A percentile compares a stretch with the other conserved stretches of the same genome.
phyloP scores from a whole-genome alignment of 75 land plant species.

The Ceratopteris richardii region DNA sequence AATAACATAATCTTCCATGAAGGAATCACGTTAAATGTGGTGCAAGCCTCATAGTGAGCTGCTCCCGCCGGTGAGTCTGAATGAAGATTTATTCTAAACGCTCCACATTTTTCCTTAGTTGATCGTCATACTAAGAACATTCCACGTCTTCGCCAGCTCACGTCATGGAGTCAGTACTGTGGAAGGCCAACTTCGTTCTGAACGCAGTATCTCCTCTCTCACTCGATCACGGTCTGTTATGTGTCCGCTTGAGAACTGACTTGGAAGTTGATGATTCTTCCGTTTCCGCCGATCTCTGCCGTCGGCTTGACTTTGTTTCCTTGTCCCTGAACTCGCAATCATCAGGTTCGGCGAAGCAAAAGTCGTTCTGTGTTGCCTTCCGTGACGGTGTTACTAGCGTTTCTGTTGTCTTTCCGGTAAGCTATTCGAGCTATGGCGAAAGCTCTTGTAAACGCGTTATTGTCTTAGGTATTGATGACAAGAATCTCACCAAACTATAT shows the following conservation, averaged over 20 bases:
- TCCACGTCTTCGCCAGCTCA: too few species aligned
- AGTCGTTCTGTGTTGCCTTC: neutral
- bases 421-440: neutral
- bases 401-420: conserved; percentile 3
- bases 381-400: neutral
- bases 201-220: neutral
- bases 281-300: too few species aligned
- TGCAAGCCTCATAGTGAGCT: too few species aligned
- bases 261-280: neutral
- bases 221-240: neutral
- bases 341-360: neutral
- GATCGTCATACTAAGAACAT: too few species aligned
- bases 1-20: too few species aligned
- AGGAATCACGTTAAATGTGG: too few species aligned
- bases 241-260: neutral
- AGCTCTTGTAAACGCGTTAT: neutral
- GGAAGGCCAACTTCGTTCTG: neutral
- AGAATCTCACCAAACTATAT: too few species aligned
- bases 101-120: too few species aligned
- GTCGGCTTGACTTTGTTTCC: neutral
- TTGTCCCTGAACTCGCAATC: neutral
- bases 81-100: too few species aligned
- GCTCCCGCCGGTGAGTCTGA: too few species aligned
- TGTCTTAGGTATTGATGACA: too few species aligned
- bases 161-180: too few species aligned